These are phyloP conservation scores for Ascochyta pisi DNA, from an alignment of 2,329 filamentous ascomycete genomes.

Conservation along the genomic window DNA sequence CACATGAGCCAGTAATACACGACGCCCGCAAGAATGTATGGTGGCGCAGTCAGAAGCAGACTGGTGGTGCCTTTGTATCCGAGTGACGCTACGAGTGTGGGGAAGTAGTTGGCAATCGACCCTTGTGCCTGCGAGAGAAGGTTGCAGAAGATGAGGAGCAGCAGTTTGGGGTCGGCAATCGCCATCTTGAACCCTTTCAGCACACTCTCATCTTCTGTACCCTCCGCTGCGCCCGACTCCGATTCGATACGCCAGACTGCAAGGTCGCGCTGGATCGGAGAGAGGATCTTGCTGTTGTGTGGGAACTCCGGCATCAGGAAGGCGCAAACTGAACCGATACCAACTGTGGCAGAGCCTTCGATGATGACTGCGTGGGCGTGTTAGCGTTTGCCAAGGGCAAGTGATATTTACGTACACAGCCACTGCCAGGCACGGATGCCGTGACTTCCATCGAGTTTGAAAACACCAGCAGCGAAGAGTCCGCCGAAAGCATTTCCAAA, in stretches of 20 bases:
- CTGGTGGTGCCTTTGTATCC: constrained; percentile 62
- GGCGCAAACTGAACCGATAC: constrained; percentile 26
- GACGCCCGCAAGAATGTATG: constrained; percentile 61
- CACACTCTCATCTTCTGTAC: constrained; percentile 48
- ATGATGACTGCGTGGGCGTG: constrained; percentile 7
- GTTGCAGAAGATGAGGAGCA: constrained; percentile 66
- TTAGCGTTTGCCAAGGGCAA: not conserved
- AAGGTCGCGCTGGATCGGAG: constrained; percentile 21
- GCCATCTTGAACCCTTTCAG: constrained; percentile 63
- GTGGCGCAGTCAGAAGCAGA: constrained; percentile 63
- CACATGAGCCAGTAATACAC: constrained; percentile 53
- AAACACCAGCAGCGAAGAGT: constrained; percentile 47
- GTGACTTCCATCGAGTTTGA: constrained; percentile 33
- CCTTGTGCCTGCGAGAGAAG: constrained; percentile 65
- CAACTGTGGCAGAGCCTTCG: constrained; percentile 27
- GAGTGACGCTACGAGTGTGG: constrained; percentile 61
- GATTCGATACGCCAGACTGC: constrained; percentile 31
- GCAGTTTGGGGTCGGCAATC: constrained; percentile 59
- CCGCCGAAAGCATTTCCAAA: constrained; percentile 51
- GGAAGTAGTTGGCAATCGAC: constrained; percentile 58
- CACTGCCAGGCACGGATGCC: constrained; percentile 41
- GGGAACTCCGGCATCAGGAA: constrained; percentile 31
- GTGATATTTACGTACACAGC: constrained; percentile 18
- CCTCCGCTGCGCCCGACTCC: constrained; percentile 26
- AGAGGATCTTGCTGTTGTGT: constrained; percentile 25